These are phyloP conservation scores for Madurella mycetomatis DNA, from an alignment of 2,329 filamentous ascomycete genomes.

Conservation along the genomic window DNA sequence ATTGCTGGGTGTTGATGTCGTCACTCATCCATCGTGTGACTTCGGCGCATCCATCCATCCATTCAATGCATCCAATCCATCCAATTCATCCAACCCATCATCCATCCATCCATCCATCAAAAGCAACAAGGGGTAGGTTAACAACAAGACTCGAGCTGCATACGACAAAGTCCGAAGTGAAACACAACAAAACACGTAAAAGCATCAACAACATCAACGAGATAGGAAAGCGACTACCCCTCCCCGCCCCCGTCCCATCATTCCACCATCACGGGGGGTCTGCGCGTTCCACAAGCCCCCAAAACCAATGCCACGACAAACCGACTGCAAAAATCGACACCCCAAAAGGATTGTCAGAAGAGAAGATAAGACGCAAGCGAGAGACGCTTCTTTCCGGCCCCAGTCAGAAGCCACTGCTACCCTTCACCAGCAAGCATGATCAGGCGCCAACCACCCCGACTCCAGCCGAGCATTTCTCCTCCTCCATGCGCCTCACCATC, in stretches of 20 bases:
- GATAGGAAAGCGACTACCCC: not conserved
- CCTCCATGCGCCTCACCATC: constrained; percentile 52
- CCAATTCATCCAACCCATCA: not conserved
- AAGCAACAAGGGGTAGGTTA: not conserved
- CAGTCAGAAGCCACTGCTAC: too few relatives aligned
- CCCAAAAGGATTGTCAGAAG: constrained; percentile 7
- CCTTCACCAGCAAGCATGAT: not conserved
- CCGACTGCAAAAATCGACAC: constrained; percentile 2
- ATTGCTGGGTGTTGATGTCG: not conserved
- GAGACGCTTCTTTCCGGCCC: not conserved
- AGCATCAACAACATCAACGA: not conserved
- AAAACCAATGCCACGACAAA: too few relatives aligned
- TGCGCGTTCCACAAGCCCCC: too few relatives aligned
- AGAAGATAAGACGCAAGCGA: constrained; percentile 10
- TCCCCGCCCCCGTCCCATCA: too few relatives aligned
- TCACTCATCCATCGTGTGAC: not conserved
- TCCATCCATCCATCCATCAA: not conserved
- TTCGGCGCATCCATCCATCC: constrained; percentile 1
- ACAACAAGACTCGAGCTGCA: not conserved
- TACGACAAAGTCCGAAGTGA: not conserved
- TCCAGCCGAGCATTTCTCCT: constrained; percentile 38
- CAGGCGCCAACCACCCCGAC: constrained; percentile 33
- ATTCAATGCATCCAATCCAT: not conserved
- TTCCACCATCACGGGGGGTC: too few relatives aligned
- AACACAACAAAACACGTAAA: not conserved